phyloP scores from a whole-genome alignment of 73 alveolate species.

The Paramecium caudatum region DNA sequence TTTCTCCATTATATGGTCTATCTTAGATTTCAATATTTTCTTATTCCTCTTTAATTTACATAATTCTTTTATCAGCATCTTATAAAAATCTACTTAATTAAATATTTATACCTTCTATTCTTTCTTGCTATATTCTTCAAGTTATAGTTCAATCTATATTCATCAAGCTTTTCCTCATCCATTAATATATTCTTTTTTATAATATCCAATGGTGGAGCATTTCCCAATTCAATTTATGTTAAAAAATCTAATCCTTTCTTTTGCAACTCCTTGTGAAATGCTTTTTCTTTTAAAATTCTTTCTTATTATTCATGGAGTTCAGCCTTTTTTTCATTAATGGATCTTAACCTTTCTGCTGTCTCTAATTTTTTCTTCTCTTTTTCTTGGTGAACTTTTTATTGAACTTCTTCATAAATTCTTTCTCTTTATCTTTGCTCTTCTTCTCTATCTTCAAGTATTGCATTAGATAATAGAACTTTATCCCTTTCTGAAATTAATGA shows the following conservation, averaged over 20 bases:
- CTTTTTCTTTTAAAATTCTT: slow-evolving; percentile 78
- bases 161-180: slow-evolving; percentile 70
- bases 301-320: slow-evolving; percentile 79
- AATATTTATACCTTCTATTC: slow-evolving; percentile 57
- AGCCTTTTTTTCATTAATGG: slow-evolving; percentile 76
- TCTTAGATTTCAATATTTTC: slow-evolving; percentile 7
- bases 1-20: slow-evolving; percentile 68
- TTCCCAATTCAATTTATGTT: slow-evolving; percentile 84
- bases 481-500: slow-evolving; percentile 79
- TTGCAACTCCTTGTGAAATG: slow-evolving; percentile 79
- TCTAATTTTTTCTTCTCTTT: slow-evolving; percentile 77
- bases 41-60: not conserved
- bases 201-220: slow-evolving; percentile 87
- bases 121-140: not conserved
- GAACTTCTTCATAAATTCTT: slow-evolving; percentile 80
- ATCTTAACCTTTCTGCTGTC: slow-evolving; percentile 78
- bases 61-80: slow-evolving; percentile 17
- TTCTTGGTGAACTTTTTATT: slow-evolving; percentile 79
- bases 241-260: slow-evolving; percentile 83
- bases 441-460: slow-evolving; percentile 76
- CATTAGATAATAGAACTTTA: slow-evolving; percentile 78
- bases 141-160: slow-evolving; percentile 26
- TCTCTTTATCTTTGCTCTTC: slow-evolving; percentile 77
- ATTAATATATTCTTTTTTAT: slow-evolving; percentile 74
- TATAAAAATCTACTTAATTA: slow-evolving; percentile 29